Evolutionary conservation across 2,329 filamentous ascomycete genomes (phyloP).

Genomic region (Pseudogymnoascus sp.): DNA sequence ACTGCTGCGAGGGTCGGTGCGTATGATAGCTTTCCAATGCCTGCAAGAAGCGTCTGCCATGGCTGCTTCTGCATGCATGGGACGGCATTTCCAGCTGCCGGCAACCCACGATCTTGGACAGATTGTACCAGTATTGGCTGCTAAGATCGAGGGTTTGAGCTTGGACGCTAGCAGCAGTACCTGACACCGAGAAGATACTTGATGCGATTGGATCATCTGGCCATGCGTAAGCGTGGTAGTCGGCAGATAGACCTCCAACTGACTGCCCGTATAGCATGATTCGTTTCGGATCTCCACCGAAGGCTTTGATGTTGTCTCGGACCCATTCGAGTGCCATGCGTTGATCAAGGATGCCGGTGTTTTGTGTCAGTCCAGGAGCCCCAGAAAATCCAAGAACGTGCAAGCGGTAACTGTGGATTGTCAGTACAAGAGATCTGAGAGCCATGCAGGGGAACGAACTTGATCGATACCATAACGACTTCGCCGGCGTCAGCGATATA

Average conservation of each 20-base stretch:
- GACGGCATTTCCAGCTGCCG: conserved; percentile 18
- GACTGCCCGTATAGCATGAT: conserved; percentile 26
- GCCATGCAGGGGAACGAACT: conserved; percentile 30
- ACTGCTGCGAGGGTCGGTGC: conserved; percentile 16
- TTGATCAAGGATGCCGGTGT: conserved; percentile 51
- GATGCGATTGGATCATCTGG: conserved; percentile 17
- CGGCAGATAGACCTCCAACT: conserved; percentile 20
- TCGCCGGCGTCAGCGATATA: conserved; percentile 38
- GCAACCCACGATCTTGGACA: conserved; percentile 24
- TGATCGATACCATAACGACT: conserved; percentile 41
- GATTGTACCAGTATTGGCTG: conserved; percentile 23
- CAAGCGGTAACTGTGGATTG: conserved; percentile 35
- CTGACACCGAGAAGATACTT: conserved; percentile 29
- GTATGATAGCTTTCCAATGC: conserved; percentile 17
- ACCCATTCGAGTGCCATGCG: conserved; percentile 52
- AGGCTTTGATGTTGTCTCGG: conserved; percentile 46
- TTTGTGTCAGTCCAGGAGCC: conserved; percentile 14
- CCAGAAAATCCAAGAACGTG: conserved; percentile 22
- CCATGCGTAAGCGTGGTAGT: conserved; percentile 20
- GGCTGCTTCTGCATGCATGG: conserved; percentile 18
- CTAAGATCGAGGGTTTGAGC: conserved; percentile 14
- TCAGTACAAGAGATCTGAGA: neutral
- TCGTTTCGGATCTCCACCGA: conserved; percentile 46
- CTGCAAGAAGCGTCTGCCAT: conserved; percentile 26
- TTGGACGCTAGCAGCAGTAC: conserved; percentile 25